These are phyloP conservation scores for Syzygium aromaticum DNA, from an alignment of 345 rosid genomes.

Conservation along the genomic window DNA sequence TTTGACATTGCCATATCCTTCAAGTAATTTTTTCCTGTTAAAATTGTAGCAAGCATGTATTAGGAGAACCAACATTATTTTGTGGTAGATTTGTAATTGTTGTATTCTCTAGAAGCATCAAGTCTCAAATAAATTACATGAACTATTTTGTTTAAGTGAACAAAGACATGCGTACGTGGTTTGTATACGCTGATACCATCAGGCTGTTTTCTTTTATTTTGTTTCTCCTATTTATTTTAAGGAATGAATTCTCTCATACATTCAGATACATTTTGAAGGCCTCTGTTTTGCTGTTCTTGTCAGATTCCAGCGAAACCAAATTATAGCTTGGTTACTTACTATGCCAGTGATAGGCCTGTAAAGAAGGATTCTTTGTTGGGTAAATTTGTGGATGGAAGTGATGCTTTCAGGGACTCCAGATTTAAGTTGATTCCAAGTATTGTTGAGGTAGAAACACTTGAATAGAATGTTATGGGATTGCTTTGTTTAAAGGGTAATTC, in stretches of 20 bases:
- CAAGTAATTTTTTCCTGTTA: not conserved
- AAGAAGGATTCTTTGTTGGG: conserved; percentile 64
- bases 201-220: not conserved
- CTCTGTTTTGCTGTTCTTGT: not conserved
- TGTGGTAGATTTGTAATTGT: not conserved
- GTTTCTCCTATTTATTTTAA: not conserved
- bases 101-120: not conserved
- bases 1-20: not conserved
- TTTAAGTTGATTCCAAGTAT: conserved; percentile 93
- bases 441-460: conserved; percentile 48
- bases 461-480: not conserved
- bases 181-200: not conserved
- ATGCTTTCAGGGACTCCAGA: conserved; percentile 73
- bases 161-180: not conserved
- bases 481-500: not conserved
- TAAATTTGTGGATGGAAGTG: conserved; percentile 78
- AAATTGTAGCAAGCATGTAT: not conserved
- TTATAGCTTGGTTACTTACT: conserved; percentile 84
- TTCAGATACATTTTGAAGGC: not conserved
- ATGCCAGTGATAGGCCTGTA: conserved; percentile 83
- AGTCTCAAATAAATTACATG: not conserved
- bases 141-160: not conserved
- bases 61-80: not conserved
- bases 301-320: conserved; percentile 96
- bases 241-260: not conserved